Conservation (phyloP, 345 rosid species). For the Gossypium stocksii region DNA sequence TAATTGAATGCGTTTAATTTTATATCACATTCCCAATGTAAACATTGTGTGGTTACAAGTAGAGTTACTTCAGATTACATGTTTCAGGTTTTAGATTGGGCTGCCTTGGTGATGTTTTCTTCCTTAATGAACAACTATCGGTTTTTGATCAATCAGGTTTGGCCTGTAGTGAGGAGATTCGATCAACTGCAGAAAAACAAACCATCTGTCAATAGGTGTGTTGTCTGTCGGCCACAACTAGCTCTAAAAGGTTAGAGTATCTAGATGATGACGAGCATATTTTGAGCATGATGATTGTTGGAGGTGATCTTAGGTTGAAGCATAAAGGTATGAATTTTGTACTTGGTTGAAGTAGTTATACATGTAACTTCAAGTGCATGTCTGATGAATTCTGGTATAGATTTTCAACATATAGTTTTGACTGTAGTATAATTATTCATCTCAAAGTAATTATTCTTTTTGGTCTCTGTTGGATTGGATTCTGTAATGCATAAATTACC, state of each 20-base stretch:
- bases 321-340: constrained; percentile 33
- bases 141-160: too few relatives aligned
- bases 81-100: constrained; percentile 16
- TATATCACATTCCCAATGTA: neutral
- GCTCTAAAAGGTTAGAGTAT: too few relatives aligned
- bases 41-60: neutral
- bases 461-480: neutral
- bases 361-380: neutral
- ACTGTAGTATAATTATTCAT: neutral
- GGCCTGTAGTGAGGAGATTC: too few relatives aligned
- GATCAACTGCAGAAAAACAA: too few relatives aligned
- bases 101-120: constrained; percentile 26
- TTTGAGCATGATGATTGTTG: constrained; percentile 61
- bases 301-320: constrained; percentile 70
- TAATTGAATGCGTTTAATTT: neutral
- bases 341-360: neutral
- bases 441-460: neutral
- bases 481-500: neutral
- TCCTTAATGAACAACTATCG: too few relatives aligned
- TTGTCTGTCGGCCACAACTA: too few relatives aligned
- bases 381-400: neutral
- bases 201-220: too few relatives aligned
- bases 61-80: neutral
- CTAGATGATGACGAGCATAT: too few relatives aligned
- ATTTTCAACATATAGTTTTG: neutral